phyloP scores from a whole-genome alignment of 345 rosid genomes.

The Gossypium rotundifolium region DNA sequence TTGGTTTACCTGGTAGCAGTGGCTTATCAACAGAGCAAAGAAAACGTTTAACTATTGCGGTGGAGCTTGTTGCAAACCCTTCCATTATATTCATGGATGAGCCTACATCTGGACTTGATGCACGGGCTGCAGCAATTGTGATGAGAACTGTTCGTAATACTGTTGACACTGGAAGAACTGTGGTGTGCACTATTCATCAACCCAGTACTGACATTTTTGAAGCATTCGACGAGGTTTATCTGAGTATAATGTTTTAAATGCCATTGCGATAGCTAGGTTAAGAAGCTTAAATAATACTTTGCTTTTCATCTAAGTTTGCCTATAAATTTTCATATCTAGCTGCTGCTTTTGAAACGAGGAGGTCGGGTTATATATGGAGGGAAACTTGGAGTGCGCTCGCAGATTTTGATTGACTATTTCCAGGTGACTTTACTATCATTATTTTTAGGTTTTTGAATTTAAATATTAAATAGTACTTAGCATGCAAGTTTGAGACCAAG shows the following conservation, averaged over 20 bases:
- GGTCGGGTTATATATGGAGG: conserved; percentile 88
- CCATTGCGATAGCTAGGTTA: not conserved
- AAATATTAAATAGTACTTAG: not conserved
- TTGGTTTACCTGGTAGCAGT: conserved; percentile 78
- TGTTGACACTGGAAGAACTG: conserved; percentile 93
- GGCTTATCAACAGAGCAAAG: conserved; percentile 95
- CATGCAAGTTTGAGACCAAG: not conserved
- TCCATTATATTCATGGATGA: conserved; percentile 95
- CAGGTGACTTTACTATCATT: conserved; percentile 44
- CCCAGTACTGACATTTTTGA: conserved; percentile 92
- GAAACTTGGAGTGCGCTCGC: conserved; percentile 64
- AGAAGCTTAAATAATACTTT: not conserved
- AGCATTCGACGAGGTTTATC: conserved; percentile 85
- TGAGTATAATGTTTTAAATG: not conserved
- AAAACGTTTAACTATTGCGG: conserved; percentile 87
- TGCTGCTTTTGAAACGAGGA: conserved; percentile 94
- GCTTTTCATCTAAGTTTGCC: not conserved
- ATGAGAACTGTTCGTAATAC: conserved; percentile 96
- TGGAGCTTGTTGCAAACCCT: conserved; percentile 95
- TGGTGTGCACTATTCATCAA: conserved; percentile 92
- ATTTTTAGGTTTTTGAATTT: too few relatives aligned
- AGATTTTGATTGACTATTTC: conserved; percentile 65
- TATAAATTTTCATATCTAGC: conserved; percentile 32
- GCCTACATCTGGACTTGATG: conserved; percentile 96
- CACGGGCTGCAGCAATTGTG: conserved; percentile 96